Conservation (phyloP, 2,329 filamentous ascomycete genomes). For the Sporothrix curviconia region DNA sequence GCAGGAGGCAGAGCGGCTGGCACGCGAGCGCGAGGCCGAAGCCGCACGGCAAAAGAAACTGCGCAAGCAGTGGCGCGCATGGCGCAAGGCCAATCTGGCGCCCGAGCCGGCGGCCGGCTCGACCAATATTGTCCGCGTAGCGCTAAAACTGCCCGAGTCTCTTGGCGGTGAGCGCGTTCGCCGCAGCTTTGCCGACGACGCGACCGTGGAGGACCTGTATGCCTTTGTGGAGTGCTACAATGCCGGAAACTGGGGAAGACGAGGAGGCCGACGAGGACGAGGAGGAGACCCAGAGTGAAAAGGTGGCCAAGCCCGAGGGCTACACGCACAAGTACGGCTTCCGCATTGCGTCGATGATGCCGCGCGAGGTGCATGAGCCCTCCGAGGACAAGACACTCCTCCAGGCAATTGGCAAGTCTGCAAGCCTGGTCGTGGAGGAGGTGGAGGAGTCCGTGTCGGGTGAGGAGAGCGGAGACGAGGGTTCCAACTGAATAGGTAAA, state of each 20-base stretch:
- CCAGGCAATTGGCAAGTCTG: conserved; percentile 71
- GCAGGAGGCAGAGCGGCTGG: conserved; percentile 59
- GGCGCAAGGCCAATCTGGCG: conserved; percentile 63
- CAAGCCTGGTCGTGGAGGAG: conserved; percentile 82
- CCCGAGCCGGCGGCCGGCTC: conserved; percentile 54
- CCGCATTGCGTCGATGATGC: conserved; percentile 76
- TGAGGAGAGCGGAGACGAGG: neutral
- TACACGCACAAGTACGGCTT: conserved; percentile 85
- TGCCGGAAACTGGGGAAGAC: conserved; percentile 47
- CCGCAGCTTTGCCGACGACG: conserved; percentile 57
- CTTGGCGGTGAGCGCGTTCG: conserved; percentile 67
- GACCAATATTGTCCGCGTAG: conserved; percentile 66
- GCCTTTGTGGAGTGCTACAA: conserved; percentile 93
- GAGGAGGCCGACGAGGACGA: conserved; percentile 39
- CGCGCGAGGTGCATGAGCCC: conserved; percentile 71
- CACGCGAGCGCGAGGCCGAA: conserved; percentile 54
- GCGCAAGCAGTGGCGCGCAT: conserved; percentile 61
- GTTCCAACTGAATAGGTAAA: neutral
- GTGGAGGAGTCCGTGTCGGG: conserved; percentile 10
- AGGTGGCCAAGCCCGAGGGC: conserved; percentile 53
- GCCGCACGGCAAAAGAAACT: conserved; percentile 41
- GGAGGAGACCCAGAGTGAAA: conserved; percentile 21
- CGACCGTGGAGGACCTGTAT: conserved; percentile 80
- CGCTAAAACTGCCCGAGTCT: conserved; percentile 55
- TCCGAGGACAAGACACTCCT: conserved; percentile 59